These are phyloP conservation scores for Casuarina cunninghamiana DNA, from an alignment of 306 rosid genomes.

Conservation along the genomic window DNA sequence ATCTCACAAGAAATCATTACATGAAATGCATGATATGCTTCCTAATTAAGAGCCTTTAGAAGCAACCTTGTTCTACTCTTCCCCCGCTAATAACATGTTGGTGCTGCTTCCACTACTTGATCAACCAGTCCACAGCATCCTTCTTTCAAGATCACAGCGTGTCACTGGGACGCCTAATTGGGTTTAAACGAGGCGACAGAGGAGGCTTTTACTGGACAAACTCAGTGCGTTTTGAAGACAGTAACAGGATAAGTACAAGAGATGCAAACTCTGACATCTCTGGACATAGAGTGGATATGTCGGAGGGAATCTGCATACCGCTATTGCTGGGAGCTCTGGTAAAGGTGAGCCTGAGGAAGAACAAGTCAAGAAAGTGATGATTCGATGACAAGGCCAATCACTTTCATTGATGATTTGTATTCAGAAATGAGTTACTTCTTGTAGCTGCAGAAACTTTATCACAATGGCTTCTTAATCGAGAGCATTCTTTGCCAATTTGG, in stretches of 20 bases:
- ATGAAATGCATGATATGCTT: too few relatives aligned
- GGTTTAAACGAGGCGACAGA: slow-evolving; percentile 50
- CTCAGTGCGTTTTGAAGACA: slow-evolving; percentile 40
- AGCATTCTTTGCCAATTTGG: background rate
- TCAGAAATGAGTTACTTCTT: slow-evolving; percentile 16
- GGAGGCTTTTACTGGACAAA: slow-evolving; percentile 44
- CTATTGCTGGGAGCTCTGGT: slow-evolving; percentile 41
- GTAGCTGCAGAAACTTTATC: background rate
- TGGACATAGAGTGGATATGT: slow-evolving; percentile 28
- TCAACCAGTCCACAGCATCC: slow-evolving; percentile 65
- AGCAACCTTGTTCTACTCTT: too few relatives aligned
- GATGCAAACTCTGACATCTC: slow-evolving; percentile 35
- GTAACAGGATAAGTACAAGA: slow-evolving; percentile 20
- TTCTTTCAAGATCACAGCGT: slow-evolving; percentile 78
- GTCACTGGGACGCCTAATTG: slow-evolving; percentile 73
- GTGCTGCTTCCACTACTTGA: too few relatives aligned
- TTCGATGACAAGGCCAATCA: slow-evolving; percentile 8
- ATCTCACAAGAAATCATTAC: too few relatives aligned
- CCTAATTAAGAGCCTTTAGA: too few relatives aligned
- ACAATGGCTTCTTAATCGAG: background rate
- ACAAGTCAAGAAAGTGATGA: slow-evolving; percentile 39
- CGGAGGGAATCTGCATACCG: slow-evolving; percentile 52
- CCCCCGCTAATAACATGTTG: too few relatives aligned
- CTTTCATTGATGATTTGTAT: slow-evolving; percentile 8
- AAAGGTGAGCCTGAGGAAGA: slow-evolving; percentile 43